Evolutionary conservation across 2,329 filamentous ascomycete species (phyloP).

Genomic region (Ambrosiella xylebori): DNA sequence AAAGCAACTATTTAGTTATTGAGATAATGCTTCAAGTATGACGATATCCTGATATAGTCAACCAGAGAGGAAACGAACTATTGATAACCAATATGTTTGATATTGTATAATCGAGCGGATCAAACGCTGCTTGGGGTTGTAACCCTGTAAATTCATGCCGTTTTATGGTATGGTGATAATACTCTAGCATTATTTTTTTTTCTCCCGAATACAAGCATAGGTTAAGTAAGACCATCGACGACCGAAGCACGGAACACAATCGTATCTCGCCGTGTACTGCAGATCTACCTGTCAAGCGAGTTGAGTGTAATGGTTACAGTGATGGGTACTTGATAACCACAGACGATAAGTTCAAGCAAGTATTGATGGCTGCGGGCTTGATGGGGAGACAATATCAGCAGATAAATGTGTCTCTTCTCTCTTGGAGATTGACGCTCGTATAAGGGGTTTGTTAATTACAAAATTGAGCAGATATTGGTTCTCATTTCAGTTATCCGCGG

Average conservation of each 20-base stretch:
- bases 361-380: no score
- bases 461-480: not conserved
- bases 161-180: not conserved
- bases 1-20: not conserved
- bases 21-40: not conserved
- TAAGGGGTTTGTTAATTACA: not conserved
- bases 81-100: not conserved
- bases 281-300: not conserved
- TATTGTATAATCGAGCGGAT: not conserved
- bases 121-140: not conserved
- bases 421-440: no score
- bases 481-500: not conserved
- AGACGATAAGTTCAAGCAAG: not conserved
- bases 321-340: not conserved
- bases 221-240: not conserved
- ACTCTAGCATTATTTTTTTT: not conserved
- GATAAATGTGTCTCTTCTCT: no score
- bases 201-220: not conserved
- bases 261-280: not conserved
- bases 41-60: not conserved
- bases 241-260: not conserved
- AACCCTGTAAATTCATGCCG: not conserved
- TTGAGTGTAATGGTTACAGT: not conserved
- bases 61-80: not conserved
- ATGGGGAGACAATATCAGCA: no score